Evolutionary conservation across 257 asterid genomes (phyloP), one percentile per base, ranked within the genome.

Genomic region (Nicotiana undulata): DNA sequence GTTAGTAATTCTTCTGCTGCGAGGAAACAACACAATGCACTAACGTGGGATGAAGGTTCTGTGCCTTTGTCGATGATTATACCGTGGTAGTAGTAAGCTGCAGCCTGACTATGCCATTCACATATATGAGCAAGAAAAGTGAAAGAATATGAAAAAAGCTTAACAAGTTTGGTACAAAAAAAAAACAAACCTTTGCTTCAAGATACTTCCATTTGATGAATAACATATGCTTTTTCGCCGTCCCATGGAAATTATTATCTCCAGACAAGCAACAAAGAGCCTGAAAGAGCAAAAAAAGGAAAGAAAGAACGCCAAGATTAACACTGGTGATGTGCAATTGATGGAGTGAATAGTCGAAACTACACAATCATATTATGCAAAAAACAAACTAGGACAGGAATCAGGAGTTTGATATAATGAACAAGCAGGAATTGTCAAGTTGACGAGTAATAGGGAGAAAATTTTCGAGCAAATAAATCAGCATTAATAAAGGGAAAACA

Each of bases 71-170:
- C 98, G 1, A 89, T 75, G 52, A 94, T 89, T 12, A 91, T 85
- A 22, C 93, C 97, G 5, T 94, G 97, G 82, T 90, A 94, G 90
- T 94, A 93, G 83, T 91, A 94, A 44, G 98, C 96, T 65, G 92
- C 96, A 66, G 96, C 97, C 98, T 94, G 26, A 28, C 22, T 2
- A 53, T 67, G 46, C 53, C 10, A 61, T 59, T 9, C 13, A 79
- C 75, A 37, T 22, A 59, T 85, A 55, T 82, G 81, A 8, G 26
- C 34, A 65, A 72, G 29, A 22, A 1, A 24, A 56, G 0, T 22
- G 59, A 53, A 37, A 58, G 16, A 64, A 18, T 1, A 61, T 9
- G 10, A 75, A 18, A 63, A 64, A 75, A 72, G 4, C 5, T 26
- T 3, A 28, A 66, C 28, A 44, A n/a, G 51, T n/a, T 18, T 13